Base-by-base conservation (phyloP, 1,284 basidiomycete species). In the Ceratobasidium sp. region DNA sequence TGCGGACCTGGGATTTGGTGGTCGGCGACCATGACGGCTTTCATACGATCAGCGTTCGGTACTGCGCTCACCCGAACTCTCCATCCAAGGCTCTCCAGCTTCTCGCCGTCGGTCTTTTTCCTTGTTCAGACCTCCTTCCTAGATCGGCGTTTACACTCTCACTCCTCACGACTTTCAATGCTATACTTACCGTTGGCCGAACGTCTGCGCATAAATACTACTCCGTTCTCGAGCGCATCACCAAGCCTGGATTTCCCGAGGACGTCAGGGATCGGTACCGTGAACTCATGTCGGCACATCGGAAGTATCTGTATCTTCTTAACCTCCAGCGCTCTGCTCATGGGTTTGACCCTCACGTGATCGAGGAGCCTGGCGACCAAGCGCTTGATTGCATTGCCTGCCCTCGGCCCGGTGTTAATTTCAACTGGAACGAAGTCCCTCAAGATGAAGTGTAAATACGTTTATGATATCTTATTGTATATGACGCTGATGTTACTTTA, bases 351-450 rank as follows among this genome's bases (percentile, higher is more conserved):
- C 12, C 44, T 20, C 40, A 67, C 23, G 40, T 20, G 23, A 20
- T 2, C n/a, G 51, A 28, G 55, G 3, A 9, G 5, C 23, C 9
- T 2, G 26, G 23, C 20, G 55, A 56, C n/a, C 55, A 26, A 46
- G 55, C 69, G 1, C 10, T 72, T 7, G 33, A 56, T 39, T 72
- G 69, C 44, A 39, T 72, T 1, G 51, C 53, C 2, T 60, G 69
- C 33, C 69, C 69, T 18, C 33, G 55, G n/a, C 53, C 55, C 0
- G 69, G 69, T 1, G 20, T 72, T 9, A 72, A 72, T 18, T 72
- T 72, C 39, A 18, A 60, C 4, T n/a, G 18, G 40, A 33, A 7
- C 33, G 69, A 60, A 2, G 69, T 60, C 6, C 6, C 42, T 18
- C 4, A 18, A 1, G 58, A 46, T 28, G 55, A 63, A 42, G 1